These are phyloP conservation scores for Botrytis deweyae DNA, from an alignment of 2,329 filamentous ascomycete genomes.

Conservation along the genomic window DNA sequence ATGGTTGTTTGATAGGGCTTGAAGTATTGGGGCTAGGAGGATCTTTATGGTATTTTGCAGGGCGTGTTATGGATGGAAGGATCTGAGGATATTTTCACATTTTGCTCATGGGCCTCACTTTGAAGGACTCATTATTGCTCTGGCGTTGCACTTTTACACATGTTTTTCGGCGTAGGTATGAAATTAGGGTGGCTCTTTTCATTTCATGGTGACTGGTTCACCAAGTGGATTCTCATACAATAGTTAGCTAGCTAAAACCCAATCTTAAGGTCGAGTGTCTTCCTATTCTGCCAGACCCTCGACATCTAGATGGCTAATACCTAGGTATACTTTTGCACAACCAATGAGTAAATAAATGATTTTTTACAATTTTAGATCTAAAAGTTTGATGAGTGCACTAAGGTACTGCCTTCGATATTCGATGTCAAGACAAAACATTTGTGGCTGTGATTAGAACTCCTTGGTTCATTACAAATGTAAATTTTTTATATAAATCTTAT, in stretches of 20 bases:
- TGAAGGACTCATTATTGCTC: neutral
- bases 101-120: neutral
- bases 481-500: rapidly evolving
- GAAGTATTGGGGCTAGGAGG: neutral
- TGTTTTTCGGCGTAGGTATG: neutral
- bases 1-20: neutral
- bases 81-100: neutral
- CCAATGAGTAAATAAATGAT: neutral
- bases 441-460: neutral
- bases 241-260: neutral
- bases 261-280: no score
- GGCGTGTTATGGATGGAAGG: neutral
- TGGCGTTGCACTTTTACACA: neutral
- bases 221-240: neutral
- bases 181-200: no score
- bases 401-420: neutral
- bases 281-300: no score
- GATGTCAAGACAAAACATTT: neutral
- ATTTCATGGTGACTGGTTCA: neutral
- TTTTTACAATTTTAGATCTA: neutral
- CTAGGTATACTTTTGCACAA: neutral
- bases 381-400: neutral
- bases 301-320: neutral
- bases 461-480: neutral
- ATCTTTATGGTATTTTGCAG: neutral